These are phyloP conservation scores for Daldinia childiae DNA, from an alignment of 495 filamentous ascomycete species.

Conservation along the genomic window DNA sequence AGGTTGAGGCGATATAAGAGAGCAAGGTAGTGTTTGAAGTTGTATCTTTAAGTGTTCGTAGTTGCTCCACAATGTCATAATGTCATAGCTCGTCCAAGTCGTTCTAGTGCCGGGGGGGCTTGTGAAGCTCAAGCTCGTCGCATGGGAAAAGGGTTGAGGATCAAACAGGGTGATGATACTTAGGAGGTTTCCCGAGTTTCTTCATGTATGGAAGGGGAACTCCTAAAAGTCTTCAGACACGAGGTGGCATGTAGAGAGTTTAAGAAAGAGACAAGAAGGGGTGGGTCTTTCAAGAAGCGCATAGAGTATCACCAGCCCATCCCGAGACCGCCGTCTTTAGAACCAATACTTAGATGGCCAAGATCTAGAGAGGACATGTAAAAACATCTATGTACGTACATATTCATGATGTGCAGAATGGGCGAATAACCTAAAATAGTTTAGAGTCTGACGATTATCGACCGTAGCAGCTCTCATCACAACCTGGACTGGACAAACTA, in stretches of 20 bases:
- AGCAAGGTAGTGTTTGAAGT: conserved; percentile 37
- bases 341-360: conserved; percentile 39
- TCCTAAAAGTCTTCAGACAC: conserved; percentile 36
- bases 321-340: conserved; percentile 43
- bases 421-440: conserved; percentile 26
- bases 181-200: conserved; percentile 54
- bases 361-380: conserved; percentile 26
- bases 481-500: conserved; percentile 10
- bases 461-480: conserved; percentile 25
- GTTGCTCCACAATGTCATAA: conserved; percentile 26
- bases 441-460: conserved; percentile 29
- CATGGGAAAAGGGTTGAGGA: conserved; percentile 53
- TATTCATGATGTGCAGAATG: conserved; percentile 45
- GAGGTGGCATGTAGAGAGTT: conserved; percentile 45
- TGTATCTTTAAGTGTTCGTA: conserved; percentile 20
- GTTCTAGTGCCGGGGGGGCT: conserved; percentile 26
- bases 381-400: conserved; percentile 19
- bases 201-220: conserved; percentile 49
- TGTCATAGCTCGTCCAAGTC: conserved; percentile 38
- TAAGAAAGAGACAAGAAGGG: conserved; percentile 54
- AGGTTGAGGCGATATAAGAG: conserved; percentile 33
- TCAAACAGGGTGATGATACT: conserved; percentile 54
- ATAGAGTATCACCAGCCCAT: conserved; percentile 43
- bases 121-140: conserved; percentile 40
- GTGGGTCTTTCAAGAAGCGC: conserved; percentile 44